Evolutionary conservation across 2,329 filamentous ascomycete species (phyloP).

Genomic region (Thelonectria olida): DNA sequence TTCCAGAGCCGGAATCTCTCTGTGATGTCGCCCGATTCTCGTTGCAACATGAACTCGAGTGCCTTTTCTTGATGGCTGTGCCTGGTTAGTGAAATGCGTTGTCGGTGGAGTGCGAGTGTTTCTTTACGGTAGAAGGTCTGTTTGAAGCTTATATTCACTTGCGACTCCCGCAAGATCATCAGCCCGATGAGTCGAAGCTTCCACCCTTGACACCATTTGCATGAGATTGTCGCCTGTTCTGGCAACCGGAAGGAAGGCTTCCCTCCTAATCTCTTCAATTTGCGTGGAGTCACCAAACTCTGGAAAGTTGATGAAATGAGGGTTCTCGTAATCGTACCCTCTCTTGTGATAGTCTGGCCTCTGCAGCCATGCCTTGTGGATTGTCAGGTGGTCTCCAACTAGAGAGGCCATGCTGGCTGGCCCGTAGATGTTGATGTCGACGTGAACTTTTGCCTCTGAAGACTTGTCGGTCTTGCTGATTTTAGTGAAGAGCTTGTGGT

Average conservation of each 20-base stretch:
- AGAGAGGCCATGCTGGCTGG: conserved; percentile 21
- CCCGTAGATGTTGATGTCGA: conserved; percentile 52
- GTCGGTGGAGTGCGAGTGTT: no score
- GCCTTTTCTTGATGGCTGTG: conserved; percentile 51
- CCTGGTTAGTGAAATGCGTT: not conserved
- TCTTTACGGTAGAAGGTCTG: conserved; percentile 27
- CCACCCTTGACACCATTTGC: conserved; percentile 26
- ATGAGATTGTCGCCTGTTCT: not conserved
- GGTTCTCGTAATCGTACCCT: conserved; percentile 19
- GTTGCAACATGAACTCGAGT: conserved; percentile 49
- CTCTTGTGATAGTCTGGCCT: conserved; percentile 36
- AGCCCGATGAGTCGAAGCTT: conserved; percentile 31
- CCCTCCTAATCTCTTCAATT: not conserved
- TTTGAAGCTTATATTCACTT: conserved; percentile 35
- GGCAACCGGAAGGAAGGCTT: not conserved
- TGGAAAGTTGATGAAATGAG: conserved; percentile 20
- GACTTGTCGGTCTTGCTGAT: conserved; percentile 39
- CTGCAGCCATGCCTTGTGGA: conserved; percentile 47
- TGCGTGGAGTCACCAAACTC: not conserved
- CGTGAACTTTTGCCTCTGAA: conserved; percentile 33
- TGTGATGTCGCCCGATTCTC: conserved; percentile 48
- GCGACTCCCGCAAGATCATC: conserved; percentile 26
- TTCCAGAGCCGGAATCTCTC: conserved; percentile 46
- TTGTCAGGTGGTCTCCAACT: conserved; percentile 43
- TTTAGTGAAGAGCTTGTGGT: conserved; percentile 28